Evolutionary conservation across 306 rosid species (phyloP).

Genomic region (Quercus gilva): DNA sequence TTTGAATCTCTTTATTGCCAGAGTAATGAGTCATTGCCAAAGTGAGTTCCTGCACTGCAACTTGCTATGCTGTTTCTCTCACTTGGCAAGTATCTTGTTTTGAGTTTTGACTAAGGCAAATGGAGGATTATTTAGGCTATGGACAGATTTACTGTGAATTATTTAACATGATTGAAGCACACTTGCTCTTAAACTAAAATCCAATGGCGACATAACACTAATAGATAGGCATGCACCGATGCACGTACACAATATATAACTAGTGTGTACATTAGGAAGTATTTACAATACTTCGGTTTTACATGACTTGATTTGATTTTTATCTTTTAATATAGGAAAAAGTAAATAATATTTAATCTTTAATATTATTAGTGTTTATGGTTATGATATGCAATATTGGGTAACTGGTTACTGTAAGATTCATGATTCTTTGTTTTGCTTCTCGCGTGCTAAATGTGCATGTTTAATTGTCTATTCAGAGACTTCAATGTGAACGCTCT

Average conservation of each 20-base stretch:
- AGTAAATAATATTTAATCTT: background rate
- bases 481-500: background rate
- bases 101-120: background rate
- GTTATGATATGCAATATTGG: no score
- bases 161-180: background rate
- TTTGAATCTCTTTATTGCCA: constrained; percentile 76
- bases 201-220: background rate
- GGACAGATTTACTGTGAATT: background rate
- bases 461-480: background rate
- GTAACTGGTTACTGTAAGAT: background rate
- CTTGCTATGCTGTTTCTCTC: background rate
- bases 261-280: background rate
- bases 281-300: background rate
- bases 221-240: no score
- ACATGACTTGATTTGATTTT: background rate
- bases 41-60: constrained; percentile 27
- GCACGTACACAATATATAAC: background rate
- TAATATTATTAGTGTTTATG: no score
- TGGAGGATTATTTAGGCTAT: background rate
- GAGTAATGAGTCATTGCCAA: constrained; percentile 24
- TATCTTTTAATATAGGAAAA: background rate
- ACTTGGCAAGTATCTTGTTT: background rate
- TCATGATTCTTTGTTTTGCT: background rate
- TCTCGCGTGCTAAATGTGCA: background rate
- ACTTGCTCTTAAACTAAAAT: background rate